Conservation (phyloP, 2,329 filamentous ascomycete genomes). For the Calonectria multiphialidica region DNA sequence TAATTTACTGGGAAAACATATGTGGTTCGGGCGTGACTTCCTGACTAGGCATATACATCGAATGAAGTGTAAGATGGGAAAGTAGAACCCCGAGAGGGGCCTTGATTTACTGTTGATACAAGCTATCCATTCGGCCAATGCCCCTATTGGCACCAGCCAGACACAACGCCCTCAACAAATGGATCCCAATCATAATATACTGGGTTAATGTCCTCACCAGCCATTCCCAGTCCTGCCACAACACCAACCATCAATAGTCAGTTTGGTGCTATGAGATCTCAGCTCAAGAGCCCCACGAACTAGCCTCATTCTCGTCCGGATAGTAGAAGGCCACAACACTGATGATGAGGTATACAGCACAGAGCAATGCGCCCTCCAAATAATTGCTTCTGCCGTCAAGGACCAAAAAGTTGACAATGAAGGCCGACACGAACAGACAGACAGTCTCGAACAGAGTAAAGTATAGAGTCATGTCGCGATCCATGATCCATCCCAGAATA, state of each 20-base stretch:
- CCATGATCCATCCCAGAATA: slow-evolving; percentile 77
- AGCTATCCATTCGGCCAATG: neutral
- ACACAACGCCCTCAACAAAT: neutral
- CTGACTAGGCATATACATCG: no score
- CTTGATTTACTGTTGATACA: neutral
- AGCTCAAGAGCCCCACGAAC: slow-evolving; percentile 48
- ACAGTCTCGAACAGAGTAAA: slow-evolving; percentile 93
- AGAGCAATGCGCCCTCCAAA: slow-evolving; percentile 80
- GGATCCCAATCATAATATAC: neutral
- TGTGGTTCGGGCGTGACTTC: no score
- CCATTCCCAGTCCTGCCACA: neutral
- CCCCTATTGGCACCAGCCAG: neutral
- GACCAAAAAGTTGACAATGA: slow-evolving; percentile 91
- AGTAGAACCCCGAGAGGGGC: no score
- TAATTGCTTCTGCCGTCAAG: slow-evolving; percentile 90
- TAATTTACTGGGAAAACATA: neutral
- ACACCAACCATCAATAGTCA: neutral
- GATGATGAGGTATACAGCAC: slow-evolving; percentile 77
- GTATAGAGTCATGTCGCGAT: slow-evolving; percentile 81
- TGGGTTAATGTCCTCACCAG: slow-evolving; percentile 22
- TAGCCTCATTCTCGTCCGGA: slow-evolving; percentile 63
- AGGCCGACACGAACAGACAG: slow-evolving; percentile 84
- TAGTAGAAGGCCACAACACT: slow-evolving; percentile 76
- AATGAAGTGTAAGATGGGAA: neutral
- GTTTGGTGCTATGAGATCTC: neutral